Conservation (phyloP, 2,329 filamentous ascomycete species). For the Capronia coronata region DNA sequence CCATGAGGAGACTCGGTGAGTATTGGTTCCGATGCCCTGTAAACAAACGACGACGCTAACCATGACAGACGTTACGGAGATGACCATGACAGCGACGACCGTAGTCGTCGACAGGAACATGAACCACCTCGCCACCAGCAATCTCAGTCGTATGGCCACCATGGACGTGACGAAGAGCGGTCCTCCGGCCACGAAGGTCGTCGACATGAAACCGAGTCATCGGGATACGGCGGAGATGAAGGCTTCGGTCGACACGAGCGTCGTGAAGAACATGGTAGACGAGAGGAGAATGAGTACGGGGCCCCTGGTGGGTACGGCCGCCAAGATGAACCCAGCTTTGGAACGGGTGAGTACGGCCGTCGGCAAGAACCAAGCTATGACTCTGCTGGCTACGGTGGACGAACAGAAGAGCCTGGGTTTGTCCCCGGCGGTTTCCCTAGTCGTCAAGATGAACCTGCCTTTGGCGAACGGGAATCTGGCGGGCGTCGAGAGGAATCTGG, state of each 20-base stretch:
- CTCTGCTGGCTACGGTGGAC: neutral
- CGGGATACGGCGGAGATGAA: conserved; percentile 2
- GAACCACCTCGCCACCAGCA: conserved; percentile 21
- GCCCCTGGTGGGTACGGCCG: conserved; percentile 8
- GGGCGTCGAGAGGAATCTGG: conserved; percentile 2
- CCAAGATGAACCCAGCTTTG: conserved; percentile 1
- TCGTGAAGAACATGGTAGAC: conserved; percentile 19
- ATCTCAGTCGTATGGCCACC: neutral
- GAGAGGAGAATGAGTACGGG: conserved; percentile 13
- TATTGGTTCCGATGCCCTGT: neutral
- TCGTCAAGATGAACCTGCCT: conserved; percentile 4
- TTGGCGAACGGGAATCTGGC: neutral
- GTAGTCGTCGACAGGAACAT: conserved; percentile 23
- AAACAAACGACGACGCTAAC: neutral
- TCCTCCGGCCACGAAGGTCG: conserved; percentile 7
- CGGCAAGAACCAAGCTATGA: conserved; percentile 2
- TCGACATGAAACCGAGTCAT: conserved; percentile 2
- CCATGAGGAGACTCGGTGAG: conserved; percentile 22
- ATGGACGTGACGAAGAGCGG: conserved; percentile 5
- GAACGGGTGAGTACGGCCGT: neutral
- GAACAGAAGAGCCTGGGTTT: conserved; percentile 1
- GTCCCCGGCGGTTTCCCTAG: conserved; percentile 1
- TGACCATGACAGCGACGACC: conserved; percentile 13
- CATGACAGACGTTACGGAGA: conserved; percentile 19
- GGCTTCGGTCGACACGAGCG: conserved; percentile 8